Evolutionary conservation across 192 early-diverging fungal species (phyloP), one percentile per base, ranked within the genome.

Genomic region (Coemansia reversa): DNA sequence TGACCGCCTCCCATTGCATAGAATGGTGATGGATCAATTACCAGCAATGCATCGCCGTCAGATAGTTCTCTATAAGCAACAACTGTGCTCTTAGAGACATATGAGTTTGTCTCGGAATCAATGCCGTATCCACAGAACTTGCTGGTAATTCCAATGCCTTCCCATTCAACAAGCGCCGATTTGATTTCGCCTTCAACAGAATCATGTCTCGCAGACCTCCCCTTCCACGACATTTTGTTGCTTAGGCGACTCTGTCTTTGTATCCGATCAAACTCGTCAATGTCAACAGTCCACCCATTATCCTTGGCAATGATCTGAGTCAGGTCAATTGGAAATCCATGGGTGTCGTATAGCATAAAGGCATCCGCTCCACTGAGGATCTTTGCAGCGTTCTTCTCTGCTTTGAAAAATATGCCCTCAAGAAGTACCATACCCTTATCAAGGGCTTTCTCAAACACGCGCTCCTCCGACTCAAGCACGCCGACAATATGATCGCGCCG

Each of bases 271-370:
- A 97, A 96, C 59, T 84, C 89, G 25, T 75, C 75, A 61, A 95
- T 90, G 71, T 98, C 89, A 4, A 97, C 89, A 5, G 56, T 65
- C 70, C 96, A 82, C 6, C 90, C 92, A 69, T 89, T 89, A 63
- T 98, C 97, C 67, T 95, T 92, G 3, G 97, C 95, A 92, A 98
- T 98, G 47, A 96, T 69, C 56, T 92, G 88, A 6, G 97, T 98
- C 69, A 98, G 83, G 74, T 98, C 97, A 4, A 95, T 89, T 5
- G 97, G 97, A 84, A 98, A 98, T 29, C 97, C 97, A 71, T 96
- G 97, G 8, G 97, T 98, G 63, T 97, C 97, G 60, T 98, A 98
- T 52, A 98, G 77, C 54, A 89, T 83, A 92, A 94, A 98, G 7
- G 92, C 94, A 72, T 96, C 94, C 19, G 82, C 84, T 23, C 93